phyloP scores from a whole-genome alignment of 352 stramenopile genomes.

The Phytophthora ohioensis region DNA sequence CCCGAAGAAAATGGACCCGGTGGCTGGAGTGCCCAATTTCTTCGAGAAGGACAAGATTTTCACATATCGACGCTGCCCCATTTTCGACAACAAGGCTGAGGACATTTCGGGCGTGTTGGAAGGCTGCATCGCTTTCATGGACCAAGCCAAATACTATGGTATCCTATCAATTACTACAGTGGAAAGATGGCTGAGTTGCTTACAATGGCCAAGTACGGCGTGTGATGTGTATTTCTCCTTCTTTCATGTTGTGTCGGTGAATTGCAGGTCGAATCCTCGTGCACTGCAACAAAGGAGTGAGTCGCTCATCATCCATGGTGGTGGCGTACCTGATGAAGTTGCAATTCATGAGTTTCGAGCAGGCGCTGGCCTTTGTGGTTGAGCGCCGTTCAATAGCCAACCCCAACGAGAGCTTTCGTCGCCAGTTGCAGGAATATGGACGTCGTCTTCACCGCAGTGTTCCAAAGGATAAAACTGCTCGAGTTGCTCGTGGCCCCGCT shows the following conservation, averaged over 20 bases:
- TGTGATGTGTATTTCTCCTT: slow-evolving; percentile 25
- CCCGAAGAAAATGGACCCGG: slow-evolving; percentile 78
- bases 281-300: slow-evolving; percentile 94
- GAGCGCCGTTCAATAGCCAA: slow-evolving; percentile 68
- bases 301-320: slow-evolving; percentile 90
- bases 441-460: slow-evolving; percentile 47
- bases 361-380: slow-evolving; percentile 71
- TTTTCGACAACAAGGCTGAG: slow-evolving; percentile 93
- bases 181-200: slow-evolving; percentile 21
- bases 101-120: slow-evolving; percentile 87
- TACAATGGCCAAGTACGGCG: slow-evolving; percentile 49
- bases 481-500: slow-evolving; percentile 33
- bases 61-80: slow-evolving; percentile 82
- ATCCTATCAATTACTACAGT: slow-evolving; percentile 11
- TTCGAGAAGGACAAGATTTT: slow-evolving; percentile 90
- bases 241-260: slow-evolving; percentile 6
- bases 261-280: slow-evolving; percentile 85
- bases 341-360: slow-evolving; percentile 66
- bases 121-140: slow-evolving; percentile 90
- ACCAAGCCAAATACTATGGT: slow-evolving; percentile 93
- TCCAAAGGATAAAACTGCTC: slow-evolving; percentile 35
- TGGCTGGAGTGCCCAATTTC: slow-evolving; percentile 91
- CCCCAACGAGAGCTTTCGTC: slow-evolving; percentile 77
- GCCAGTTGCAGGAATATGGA: slow-evolving; percentile 67
- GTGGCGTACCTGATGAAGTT: slow-evolving; percentile 92